Base-by-base conservation (phyloP, 2,329 filamentous ascomycete genomes). In the Cladosporium halotolerans region DNA sequence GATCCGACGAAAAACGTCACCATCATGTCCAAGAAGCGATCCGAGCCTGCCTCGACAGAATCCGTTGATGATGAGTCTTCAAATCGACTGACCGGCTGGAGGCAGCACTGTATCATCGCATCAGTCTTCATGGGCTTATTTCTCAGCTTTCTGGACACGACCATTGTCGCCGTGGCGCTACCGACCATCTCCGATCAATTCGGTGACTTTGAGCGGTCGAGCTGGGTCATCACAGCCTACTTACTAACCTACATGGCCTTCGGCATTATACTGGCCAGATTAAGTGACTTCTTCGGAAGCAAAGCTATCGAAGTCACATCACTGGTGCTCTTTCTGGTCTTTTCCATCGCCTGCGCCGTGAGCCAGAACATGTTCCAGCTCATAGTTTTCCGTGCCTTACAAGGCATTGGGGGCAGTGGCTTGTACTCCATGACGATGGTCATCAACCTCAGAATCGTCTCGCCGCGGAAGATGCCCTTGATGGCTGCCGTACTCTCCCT, bases 161-260 rank as follows among this genome's bases (percentile, higher is more conserved):
- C 80, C 3, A 82, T 84, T 36, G 77, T 84, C 1, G 79, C 80
- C 1, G 83, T 80, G 10, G 78, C 77, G 42, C 65, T 84, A 9
- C 78, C 78, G 59, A 71, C 71, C n/a, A 83, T 83, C 44, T 77
- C 76, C 1, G 63, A 61, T 13, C 77, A 83, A 3, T 79, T 83
- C 44, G 53, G 72, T 9, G 69, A 72, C 11, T 58, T 62, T 41
- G 53, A 48, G 18, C 48, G 44, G 28, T 56, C 58, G 13, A 60
- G 53, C 11, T 65, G 63, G 63, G 50, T 62, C 9, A 55, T 60
- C 10, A 56, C 62, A 9, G 56, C 62, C 2, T 66, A 63, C 51
- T 58, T 60, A 13, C 68, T 83, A 18, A 68, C 79, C 9, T 82
- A 81, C 59, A 71, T 83, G 33, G 76, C 80, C 39, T 83, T 75